Evolutionary conservation across 1,284 basidiomycete species (phyloP), one percentile per base, ranked within the genome.

Genomic region (Cystobasidium sp.): DNA sequence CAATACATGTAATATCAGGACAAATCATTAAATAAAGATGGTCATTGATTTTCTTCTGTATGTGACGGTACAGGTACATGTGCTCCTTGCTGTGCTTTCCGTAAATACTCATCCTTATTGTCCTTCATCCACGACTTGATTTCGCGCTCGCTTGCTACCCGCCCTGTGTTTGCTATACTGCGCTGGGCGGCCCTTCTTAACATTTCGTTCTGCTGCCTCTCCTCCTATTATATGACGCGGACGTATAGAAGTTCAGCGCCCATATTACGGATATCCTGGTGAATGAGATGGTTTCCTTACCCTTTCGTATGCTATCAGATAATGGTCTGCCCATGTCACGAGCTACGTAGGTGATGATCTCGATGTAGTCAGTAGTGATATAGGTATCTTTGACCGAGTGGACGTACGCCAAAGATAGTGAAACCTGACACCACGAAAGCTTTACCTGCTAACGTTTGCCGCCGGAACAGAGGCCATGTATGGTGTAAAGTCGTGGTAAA

Each of bases 281-380:
- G 16, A 24, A 9, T 9, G 20, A 51, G 8, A 18, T 1, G 10
- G 22, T 1, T 8, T 5, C 41, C 64, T 3, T 55, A 67, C 64
- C 44, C 37, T 46, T 41, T 71, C 69, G 47, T 71, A 71, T 9
- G 69, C 61, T 41, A 71, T 55, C 24, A 71, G 61, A 31, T 71
- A 71, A 31, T 71, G 69, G 22, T 71, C 69, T 41, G 69, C 69
- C 69, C 69, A 70, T 18, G 68, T 70, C 31, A 70, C 68, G 37
- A 70, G 68, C 68, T 70, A 31, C 5, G 31, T 31, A 31, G 5
- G 31, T 31, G 31, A 31, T 31, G 31, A 31, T 31, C 5, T 31
- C 31, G 31, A 31, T 31, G 31, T 31, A 31, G 52, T 20, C 16
- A 22, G n/a, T 53, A 53, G 10, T 18, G 3, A 20, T 9, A 3